A percentile compares a stretch with the other conserved stretches of the same genome.
phyloP scores from a whole-genome alignment of 805 yeast genomes.

The Sugiyamaella chiloensis region DNA sequence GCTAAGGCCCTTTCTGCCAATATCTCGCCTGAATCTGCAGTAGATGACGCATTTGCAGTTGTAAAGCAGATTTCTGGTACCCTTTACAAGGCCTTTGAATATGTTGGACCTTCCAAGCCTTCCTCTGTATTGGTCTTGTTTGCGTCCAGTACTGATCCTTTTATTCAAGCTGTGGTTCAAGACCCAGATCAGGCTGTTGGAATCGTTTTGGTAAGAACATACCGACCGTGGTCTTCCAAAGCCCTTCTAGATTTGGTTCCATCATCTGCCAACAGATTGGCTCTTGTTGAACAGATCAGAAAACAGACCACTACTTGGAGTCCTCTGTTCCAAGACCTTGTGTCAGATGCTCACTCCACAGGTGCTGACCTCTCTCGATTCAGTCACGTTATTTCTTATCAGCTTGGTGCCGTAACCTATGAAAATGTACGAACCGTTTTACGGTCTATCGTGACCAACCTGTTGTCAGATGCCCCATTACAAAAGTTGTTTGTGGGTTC shows the following conservation, averaged over 20 bases:
- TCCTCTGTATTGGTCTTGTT: slow-evolving; percentile 56
- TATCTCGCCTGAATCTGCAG: slow-evolving; percentile 10
- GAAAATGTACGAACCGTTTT: slow-evolving; percentile 43
- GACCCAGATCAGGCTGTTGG: slow-evolving; percentile 38
- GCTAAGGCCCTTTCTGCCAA: slow-evolving; percentile 17
- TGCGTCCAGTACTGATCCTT: slow-evolving; percentile 52
- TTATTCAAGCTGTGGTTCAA: slow-evolving; percentile 39
- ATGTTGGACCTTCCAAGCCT: slow-evolving; percentile 41
- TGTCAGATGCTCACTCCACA: slow-evolving; percentile 46
- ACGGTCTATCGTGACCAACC: slow-evolving; percentile 49
- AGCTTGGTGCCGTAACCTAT: slow-evolving; percentile 43
- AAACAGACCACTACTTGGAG: slow-evolving; percentile 48
- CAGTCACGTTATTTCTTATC: slow-evolving; percentile 52
- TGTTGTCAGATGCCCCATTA: slow-evolving; percentile 51
- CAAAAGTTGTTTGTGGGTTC: slow-evolving; percentile 62
- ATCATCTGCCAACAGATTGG: slow-evolving; percentile 50
- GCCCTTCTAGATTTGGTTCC: slow-evolving; percentile 53
- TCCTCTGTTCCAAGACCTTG: slow-evolving; percentile 72
- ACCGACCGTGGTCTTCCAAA: slow-evolving; percentile 69
- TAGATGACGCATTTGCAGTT: slow-evolving; percentile 2
- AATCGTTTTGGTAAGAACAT: slow-evolving; percentile 56
- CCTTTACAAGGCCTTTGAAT: slow-evolving; percentile 42
- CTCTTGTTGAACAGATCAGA: slow-evolving; percentile 65
- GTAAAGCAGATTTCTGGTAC: slow-evolving; percentile 13
- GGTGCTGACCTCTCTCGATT: slow-evolving; percentile 19